These are phyloP conservation scores for Sugiyamaella paludigena DNA, from an alignment of 1,139 yeast genomes.

Conservation along the genomic window DNA sequence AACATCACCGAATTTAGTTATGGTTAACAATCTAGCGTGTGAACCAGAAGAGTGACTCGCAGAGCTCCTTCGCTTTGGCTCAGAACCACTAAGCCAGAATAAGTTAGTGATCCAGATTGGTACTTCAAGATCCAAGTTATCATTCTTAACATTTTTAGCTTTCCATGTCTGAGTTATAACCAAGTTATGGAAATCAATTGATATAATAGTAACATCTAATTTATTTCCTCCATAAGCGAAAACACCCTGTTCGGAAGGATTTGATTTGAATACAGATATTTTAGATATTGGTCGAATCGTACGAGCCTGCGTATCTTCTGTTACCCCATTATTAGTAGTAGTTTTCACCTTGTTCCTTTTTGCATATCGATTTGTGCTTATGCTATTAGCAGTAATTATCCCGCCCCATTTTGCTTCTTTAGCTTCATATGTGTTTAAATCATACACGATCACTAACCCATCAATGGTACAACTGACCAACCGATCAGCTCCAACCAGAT, in stretches of 20 bases:
- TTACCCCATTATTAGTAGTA: not conserved
- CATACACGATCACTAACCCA: slow-evolving; percentile 9
- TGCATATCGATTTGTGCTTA: slow-evolving; percentile 6
- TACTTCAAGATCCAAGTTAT: slow-evolving; percentile 38
- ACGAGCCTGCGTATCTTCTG: not conserved
- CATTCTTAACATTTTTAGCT: slow-evolving; percentile 41
- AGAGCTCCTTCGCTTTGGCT: not conserved
- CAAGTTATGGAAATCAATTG: slow-evolving; percentile 17
- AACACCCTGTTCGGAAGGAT: slow-evolving; percentile 17
- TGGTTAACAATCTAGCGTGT: slow-evolving; percentile 46
- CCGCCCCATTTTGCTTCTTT: slow-evolving; percentile 8
- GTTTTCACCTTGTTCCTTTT: no score
- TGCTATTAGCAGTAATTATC: not conserved
- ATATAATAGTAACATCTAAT: slow-evolving; percentile 41
- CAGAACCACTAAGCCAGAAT: slow-evolving; percentile 27
- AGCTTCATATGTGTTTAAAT: slow-evolving; percentile 1
- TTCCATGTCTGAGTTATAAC: slow-evolving; percentile 30
- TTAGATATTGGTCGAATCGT: not conserved
- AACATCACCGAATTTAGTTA: slow-evolving; percentile 66
- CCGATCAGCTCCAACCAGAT: slow-evolving; percentile 1
- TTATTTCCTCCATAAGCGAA: slow-evolving; percentile 47
- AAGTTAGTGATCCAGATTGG: slow-evolving; percentile 40
- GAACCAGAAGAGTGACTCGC: slow-evolving; percentile 2
- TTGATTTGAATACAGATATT: slow-evolving; percentile 8
- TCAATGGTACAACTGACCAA: slow-evolving; percentile 10